Percentiles rank a stretch among this genome's conserved stretches.
Evolutionary conservation across 2,329 filamentous ascomycete species (phyloP).

Genomic region (Penicillium palitans): DNA sequence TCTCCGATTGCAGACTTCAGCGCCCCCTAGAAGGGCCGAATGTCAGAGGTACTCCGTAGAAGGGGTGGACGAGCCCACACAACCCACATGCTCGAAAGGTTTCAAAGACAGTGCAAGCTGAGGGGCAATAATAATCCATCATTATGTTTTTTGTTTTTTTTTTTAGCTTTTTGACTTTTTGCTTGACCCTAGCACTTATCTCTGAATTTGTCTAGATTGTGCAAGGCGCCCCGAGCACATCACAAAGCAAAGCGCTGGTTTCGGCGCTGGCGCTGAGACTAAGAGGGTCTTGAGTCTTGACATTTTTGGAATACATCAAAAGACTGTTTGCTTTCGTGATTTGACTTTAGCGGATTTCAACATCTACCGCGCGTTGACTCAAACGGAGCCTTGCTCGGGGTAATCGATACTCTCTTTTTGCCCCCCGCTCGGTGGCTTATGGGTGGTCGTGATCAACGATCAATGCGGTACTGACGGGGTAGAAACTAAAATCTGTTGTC

Average conservation of each 20-base stretch:
- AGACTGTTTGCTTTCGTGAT: background rate
- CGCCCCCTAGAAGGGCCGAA: constrained; percentile 1
- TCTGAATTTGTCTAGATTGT: constrained; percentile 4
- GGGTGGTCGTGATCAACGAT: background rate
- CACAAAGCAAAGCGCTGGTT: constrained; percentile 1
- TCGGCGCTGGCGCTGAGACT: background rate
- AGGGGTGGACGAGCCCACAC: background rate
- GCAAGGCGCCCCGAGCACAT: constrained; percentile 9
- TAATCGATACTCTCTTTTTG: background rate
- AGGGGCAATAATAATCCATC: background rate
- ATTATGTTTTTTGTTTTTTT: background rate
- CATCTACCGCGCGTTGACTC: background rate
- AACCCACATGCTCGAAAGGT: background rate
- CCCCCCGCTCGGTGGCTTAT: background rate
- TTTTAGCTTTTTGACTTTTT: constrained; percentile 1
- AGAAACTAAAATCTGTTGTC: background rate
- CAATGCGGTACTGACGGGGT: constrained; percentile 2
- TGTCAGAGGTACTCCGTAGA: background rate
- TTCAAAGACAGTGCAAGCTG: background rate
- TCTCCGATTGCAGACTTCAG: constrained; percentile 8
- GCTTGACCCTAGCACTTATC: background rate
- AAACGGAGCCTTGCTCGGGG: background rate
- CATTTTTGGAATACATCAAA: background rate
- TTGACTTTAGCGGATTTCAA: background rate
- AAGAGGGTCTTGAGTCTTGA: constrained; percentile 1